Evolutionary conservation across 2,329 filamentous ascomycete genomes (phyloP).

Genomic region (Epicoccum nigrum): DNA sequence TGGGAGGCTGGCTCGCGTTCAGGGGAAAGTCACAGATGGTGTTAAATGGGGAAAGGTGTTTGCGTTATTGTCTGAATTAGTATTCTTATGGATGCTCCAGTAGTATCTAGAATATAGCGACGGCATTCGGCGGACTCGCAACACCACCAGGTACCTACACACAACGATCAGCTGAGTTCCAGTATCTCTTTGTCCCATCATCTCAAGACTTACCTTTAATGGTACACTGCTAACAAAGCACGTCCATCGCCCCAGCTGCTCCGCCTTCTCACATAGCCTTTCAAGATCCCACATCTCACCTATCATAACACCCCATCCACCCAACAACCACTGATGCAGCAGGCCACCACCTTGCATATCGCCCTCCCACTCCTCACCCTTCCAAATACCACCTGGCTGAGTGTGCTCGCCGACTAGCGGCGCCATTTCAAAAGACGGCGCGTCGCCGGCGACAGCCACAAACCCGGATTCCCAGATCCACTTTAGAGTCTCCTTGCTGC

Average conservation of each 20-base stretch:
- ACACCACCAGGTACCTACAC: slow-evolving; percentile 56
- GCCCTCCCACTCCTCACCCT: slow-evolving; percentile 41
- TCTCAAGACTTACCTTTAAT: slow-evolving; percentile 52
- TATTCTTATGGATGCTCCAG: neutral
- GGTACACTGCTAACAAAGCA: slow-evolving; percentile 68
- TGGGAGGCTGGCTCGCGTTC: too few relatives aligned
- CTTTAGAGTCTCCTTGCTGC: slow-evolving; percentile 41
- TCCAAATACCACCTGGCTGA: slow-evolving; percentile 41
- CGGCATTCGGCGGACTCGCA: slow-evolving; percentile 47
- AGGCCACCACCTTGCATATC: slow-evolving; percentile 46
- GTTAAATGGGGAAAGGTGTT: too few relatives aligned
- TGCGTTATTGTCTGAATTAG: too few relatives aligned
- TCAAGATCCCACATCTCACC: slow-evolving; percentile 56
- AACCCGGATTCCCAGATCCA: slow-evolving; percentile 58
- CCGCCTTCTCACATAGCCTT: slow-evolving; percentile 59
- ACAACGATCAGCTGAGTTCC: slow-evolving; percentile 7
- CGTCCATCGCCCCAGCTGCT: slow-evolving; percentile 58
- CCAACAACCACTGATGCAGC: slow-evolving; percentile 43
- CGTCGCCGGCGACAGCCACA: slow-evolving; percentile 52
- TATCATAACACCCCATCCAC: slow-evolving; percentile 47
- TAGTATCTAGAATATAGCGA: slow-evolving; percentile 42
- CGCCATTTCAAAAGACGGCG: slow-evolving; percentile 53
- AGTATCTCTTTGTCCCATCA: neutral
- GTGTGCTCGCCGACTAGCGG: slow-evolving; percentile 47
- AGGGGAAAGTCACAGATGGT: too few relatives aligned